Percentiles rank a stretch among this genome's conserved stretches.
Conservation (phyloP, 495 filamentous ascomycete genomes). For the Aspergillus egyptiacus region DNA sequence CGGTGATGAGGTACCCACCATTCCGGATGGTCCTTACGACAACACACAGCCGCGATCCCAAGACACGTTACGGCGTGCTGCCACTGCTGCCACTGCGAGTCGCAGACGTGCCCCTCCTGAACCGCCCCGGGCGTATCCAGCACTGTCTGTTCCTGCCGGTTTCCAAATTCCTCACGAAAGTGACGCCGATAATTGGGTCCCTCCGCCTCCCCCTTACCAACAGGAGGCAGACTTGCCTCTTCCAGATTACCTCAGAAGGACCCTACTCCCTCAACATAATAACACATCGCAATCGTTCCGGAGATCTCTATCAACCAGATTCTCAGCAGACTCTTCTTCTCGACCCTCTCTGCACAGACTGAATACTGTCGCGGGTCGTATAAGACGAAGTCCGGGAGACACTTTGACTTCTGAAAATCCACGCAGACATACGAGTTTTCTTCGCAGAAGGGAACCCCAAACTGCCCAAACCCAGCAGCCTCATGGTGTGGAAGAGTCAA, state of each 20-base stretch:
- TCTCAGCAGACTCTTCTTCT: conserved; percentile 19
- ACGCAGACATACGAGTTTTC: conserved; percentile 13
- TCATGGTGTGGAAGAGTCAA: conserved; percentile 4
- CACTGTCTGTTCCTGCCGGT: conserved; percentile 8
- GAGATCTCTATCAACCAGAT: conserved; percentile 23
- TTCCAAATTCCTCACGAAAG: conserved; percentile 70
- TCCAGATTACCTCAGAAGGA: conserved; percentile 45
- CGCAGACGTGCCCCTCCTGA: conserved; percentile 52
- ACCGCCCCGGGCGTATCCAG: conserved; percentile 16
- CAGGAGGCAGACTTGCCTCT: conserved; percentile 58
- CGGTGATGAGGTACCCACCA: conserved; percentile 16
- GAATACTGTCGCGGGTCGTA: conserved; percentile 25
- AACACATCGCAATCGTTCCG: conserved; percentile 13
- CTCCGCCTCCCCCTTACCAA: conserved; percentile 84
- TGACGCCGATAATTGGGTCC: conserved; percentile 89
- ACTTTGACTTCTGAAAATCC: conserved; percentile 10
- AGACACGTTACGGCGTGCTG: conserved; percentile 69
- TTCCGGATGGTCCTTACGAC: conserved; percentile 56
- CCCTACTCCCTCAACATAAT: conserved; percentile 28
- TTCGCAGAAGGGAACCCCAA: conserved; percentile 9
- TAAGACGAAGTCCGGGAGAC: conserved; percentile 20
- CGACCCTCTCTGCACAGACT: conserved; percentile 31
- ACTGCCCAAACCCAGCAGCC: not conserved
- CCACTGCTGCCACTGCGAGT: conserved; percentile 68
- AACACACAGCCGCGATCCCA: conserved; percentile 73